Percentiles rank a stretch among this genome's conserved stretches.
These are phyloP conservation scores for Cubamyces lactineus DNA, from an alignment of 768 basidiomycete species.

Conservation along the genomic window DNA sequence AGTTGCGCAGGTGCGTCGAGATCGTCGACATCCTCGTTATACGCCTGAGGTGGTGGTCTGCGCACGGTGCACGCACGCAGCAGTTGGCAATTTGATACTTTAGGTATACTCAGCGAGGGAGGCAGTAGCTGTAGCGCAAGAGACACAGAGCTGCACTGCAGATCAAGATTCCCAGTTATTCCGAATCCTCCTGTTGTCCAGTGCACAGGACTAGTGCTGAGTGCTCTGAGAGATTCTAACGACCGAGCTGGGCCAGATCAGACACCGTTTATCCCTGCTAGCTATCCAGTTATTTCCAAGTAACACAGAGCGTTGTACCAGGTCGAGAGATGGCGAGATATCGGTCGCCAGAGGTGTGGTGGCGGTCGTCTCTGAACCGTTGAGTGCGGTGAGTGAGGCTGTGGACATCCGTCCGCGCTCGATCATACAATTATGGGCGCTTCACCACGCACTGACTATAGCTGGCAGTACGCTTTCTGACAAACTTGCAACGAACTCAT, in stretches of 20 bases:
- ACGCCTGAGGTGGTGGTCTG: not conserved
- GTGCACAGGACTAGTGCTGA: not conserved
- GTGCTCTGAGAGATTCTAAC: not conserved
- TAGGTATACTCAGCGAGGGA: no score
- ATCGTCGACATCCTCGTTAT: constrained; percentile 71
- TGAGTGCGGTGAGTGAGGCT: constrained; percentile 2
- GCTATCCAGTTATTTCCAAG: not conserved
- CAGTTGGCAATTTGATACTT: no score
- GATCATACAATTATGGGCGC: constrained; percentile 9
- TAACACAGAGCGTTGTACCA: not conserved
- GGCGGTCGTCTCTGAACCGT: constrained; percentile 7
- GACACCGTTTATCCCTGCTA: not conserved
- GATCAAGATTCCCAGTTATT: no score
- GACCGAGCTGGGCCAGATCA: not conserved
- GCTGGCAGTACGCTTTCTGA: no score
- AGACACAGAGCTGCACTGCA: no score
- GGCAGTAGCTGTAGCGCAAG: no score
- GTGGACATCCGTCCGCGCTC: constrained; percentile 7
- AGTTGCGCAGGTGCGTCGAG: constrained; percentile 84
- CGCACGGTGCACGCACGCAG: no score
- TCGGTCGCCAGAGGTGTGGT: not conserved
- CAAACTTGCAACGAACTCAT: no score
- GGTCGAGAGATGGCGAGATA: not conserved
- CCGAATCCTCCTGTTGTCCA: not conserved
- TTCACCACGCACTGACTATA: no score